Percentiles rank a stretch among this genome's conserved stretches.
Conservation (phyloP, 179 eudicot genomes). For the Beta macrorhiza region DNA sequence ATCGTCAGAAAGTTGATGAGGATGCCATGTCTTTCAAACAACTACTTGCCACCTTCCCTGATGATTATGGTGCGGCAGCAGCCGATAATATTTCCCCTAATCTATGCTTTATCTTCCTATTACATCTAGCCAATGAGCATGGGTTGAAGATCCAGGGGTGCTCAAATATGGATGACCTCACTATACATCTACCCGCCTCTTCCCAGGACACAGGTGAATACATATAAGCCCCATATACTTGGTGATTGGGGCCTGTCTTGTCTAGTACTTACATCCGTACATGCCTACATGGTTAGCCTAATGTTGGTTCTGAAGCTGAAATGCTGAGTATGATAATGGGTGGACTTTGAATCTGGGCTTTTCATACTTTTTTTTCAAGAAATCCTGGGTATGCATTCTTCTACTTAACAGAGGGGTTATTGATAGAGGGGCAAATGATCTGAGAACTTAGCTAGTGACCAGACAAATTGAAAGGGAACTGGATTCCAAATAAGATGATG, state of each 20-base stretch:
- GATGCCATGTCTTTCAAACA: constrained; percentile 61
- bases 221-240: not conserved
- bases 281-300: not conserved
- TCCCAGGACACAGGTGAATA: constrained; percentile 21
- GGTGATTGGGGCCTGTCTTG: not conserved
- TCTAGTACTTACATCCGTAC: not conserved
- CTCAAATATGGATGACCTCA: constrained; percentile 52
- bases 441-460: not conserved
- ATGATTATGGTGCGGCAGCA: constrained; percentile 58
- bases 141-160: constrained; percentile 57
- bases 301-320: not conserved
- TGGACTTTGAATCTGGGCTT: not conserved
- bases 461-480: not conserved
- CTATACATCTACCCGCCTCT: constrained; percentile 31
- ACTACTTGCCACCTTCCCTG: constrained; percentile 61
- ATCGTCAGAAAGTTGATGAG: constrained; percentile 32
- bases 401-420: not conserved
- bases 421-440: not conserved
- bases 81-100: constrained; percentile 73
- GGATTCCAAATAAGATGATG: not conserved
- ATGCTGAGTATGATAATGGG: not conserved
- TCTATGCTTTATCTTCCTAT: constrained; percentile 67
- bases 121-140: constrained; percentile 83
- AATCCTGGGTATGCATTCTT: not conserved
- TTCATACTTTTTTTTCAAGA: not conserved